Evolutionary conservation across 192 early-diverging fungal genomes (phyloP), one percentile per base, ranked within the genome.

Genomic region (Entomortierella lignicola): DNA sequence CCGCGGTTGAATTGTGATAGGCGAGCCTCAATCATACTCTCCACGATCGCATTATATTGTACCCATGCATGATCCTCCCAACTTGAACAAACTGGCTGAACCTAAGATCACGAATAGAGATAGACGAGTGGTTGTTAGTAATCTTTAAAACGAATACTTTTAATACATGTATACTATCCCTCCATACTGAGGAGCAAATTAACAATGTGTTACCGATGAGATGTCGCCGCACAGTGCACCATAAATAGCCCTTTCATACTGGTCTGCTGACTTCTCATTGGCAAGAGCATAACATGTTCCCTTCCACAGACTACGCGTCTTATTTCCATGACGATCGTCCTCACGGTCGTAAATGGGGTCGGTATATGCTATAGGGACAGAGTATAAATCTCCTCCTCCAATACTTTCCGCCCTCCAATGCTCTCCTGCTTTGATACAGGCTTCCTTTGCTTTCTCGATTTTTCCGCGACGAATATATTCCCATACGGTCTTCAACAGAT

Each of bases 41-140:
- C 94, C 10, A 94, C 75, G 43, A 95, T 75, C 0, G 91, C 83
- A 70, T 89, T 92, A 54, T 92, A 94, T 41, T 92, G 89, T 1
- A 85, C 89, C 96, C 96, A 97, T 20, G 96, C 63, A 64, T 89
- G 73, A 75, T 97, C 96, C 77, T 96, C 95, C 96, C 96, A 97
- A 12, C 82, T 86, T 37, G 86, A 84, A 69, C 95, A 95, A 4
- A 92, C 94, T 30, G 89, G 83, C 17, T 90, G 32, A 20, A 86
- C 87, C 89, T 92, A 63, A 2, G 55, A 12, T 29, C 52, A 26
- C 52, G 27, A 54, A 18, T 18, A 47, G 41, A 20, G n/a, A 30
- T 27, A 26, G n/a, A n/a, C n/a, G n/a, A n/a, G n/a, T n/a, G n/a
- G n/a, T n/a, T n/a, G n/a, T n/a, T n/a, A 34, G 8, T 25, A 52